phyloP scores from a whole-genome alignment of 306 rosid species.

The Amphicarpaea edgeworthii region DNA sequence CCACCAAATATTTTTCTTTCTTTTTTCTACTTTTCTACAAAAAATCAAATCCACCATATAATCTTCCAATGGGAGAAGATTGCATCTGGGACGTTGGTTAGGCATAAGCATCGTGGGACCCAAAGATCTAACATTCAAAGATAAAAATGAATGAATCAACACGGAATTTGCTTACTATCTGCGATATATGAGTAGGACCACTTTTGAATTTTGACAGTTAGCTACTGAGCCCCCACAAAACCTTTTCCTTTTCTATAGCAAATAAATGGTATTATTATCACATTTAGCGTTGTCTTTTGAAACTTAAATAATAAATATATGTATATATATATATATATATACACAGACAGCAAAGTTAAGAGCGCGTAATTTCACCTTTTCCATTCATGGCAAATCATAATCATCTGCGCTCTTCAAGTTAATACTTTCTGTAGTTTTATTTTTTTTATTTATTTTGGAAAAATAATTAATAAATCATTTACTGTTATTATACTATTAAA shows the following conservation, averaged over 20 bases:
- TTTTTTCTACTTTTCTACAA: background rate
- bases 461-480: background rate
- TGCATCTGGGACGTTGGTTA: constrained; percentile 42
- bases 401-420: constrained; percentile 49
- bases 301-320: background rate
- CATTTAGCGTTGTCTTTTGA: background rate
- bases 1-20: background rate
- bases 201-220: constrained; percentile 41
- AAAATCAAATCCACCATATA: constrained; percentile 29
- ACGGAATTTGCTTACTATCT: constrained; percentile 37
- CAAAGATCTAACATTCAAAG: constrained; percentile 47
- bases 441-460: background rate
- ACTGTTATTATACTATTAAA: background rate
- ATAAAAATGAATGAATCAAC: constrained; percentile 17
- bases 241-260: background rate
- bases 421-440: background rate
- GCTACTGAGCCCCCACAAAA: constrained; percentile 42
- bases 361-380: constrained; percentile 21
- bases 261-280: too few species aligned
- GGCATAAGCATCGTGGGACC: constrained; percentile 49
- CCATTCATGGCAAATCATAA: constrained; percentile 12
- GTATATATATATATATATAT: too few species aligned
- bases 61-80: background rate
- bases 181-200: constrained; percentile 34
- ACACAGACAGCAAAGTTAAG: constrained; percentile 36